phyloP scores from a whole-genome alignment of 305 asterid species.

The Stenogyne calaminthoides region DNA sequence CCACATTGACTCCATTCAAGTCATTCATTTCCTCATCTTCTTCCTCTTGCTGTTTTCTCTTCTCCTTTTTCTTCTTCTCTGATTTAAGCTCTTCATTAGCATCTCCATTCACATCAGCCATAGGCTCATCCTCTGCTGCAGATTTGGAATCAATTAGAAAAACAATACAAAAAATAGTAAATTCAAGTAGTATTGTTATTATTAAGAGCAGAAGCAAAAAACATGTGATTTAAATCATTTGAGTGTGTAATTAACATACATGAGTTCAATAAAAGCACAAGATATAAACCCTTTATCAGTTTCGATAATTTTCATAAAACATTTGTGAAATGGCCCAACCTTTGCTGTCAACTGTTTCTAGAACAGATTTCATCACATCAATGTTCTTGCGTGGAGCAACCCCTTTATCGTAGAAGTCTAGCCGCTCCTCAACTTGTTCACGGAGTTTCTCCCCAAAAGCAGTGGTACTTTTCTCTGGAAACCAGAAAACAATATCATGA shows the following conservation, averaged over 20 bases:
- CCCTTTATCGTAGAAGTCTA: conserved; percentile 92
- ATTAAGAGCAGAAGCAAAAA: neutral
- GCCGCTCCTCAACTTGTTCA: conserved; percentile 97
- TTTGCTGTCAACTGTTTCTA: conserved; percentile 50
- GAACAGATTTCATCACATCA: conserved; percentile 84
- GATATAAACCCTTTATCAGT: neutral
- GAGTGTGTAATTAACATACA: neutral
- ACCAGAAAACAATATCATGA: neutral
- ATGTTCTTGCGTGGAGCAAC: conserved; percentile 96
- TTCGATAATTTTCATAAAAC: neutral
- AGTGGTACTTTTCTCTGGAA: conserved; percentile 69
- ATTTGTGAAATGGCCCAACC: conserved; percentile 42
- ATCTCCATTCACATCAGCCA: conserved; percentile 44
- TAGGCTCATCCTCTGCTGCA: conserved; percentile 48
- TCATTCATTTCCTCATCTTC: conserved; percentile 37
- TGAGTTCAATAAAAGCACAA: neutral
- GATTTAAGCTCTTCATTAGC: conserved; percentile 62
- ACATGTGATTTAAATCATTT: neutral
- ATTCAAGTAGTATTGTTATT: neutral
- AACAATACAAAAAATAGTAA: neutral
- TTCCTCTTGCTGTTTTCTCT: conserved; percentile 50
- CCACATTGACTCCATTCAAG: conserved; percentile 36
- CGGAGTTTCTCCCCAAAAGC: conserved; percentile 92
- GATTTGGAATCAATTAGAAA: conserved; percentile 4
- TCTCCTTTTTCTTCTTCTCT: conserved; percentile 78